phyloP scores from a whole-genome alignment of 768 basidiomycete genomes.

The Tulasnella calospora region DNA sequence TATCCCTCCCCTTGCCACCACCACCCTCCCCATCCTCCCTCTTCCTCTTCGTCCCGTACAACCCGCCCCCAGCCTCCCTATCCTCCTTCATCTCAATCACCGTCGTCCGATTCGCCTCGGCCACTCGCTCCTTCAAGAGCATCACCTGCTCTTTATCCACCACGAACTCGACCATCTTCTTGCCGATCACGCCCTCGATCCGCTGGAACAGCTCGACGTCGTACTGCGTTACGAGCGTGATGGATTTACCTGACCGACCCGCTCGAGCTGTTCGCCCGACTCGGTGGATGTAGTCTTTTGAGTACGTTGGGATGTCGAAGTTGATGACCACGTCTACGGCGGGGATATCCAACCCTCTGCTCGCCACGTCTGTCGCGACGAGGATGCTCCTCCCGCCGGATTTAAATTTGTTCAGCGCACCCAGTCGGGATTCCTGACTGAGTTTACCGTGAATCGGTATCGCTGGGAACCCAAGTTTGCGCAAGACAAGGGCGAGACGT shows the following conservation, averaged over 20 bases:
- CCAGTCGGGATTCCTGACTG: conserved; percentile 87
- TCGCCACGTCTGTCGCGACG: conserved; percentile 95
- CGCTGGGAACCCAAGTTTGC: conserved; percentile 87
- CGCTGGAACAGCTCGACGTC: conserved; percentile 95
- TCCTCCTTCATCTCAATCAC: conserved; percentile 78
- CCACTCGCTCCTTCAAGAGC: conserved; percentile 79
- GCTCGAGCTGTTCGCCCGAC: conserved; percentile 97
- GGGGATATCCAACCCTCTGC: conserved; percentile 92
- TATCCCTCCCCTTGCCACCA: conserved; percentile 49
- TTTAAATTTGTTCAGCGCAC: conserved; percentile 92
- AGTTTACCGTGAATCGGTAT: conserved; percentile 95
- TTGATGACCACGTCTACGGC: conserved; percentile 96
- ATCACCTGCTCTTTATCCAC: conserved; percentile 86
- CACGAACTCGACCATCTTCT: conserved; percentile 86
- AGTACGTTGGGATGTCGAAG: conserved; percentile 95
- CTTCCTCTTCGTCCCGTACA: conserved; percentile 44
- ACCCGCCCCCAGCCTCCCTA: conserved; percentile 47
- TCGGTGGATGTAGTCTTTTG: conserved; percentile 98
- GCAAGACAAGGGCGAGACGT: conserved; percentile 80
- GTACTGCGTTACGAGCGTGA: conserved; percentile 98
- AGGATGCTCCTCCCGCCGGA: conserved; percentile 85
- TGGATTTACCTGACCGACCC: conserved; percentile 92
- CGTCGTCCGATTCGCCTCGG: conserved; percentile 70
- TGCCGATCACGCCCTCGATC: conserved; percentile 86
- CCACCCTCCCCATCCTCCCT: conserved; percentile 40